Conservation (phyloP, 371 early-diverging fungal species). For the Mucor sp. region DNA sequence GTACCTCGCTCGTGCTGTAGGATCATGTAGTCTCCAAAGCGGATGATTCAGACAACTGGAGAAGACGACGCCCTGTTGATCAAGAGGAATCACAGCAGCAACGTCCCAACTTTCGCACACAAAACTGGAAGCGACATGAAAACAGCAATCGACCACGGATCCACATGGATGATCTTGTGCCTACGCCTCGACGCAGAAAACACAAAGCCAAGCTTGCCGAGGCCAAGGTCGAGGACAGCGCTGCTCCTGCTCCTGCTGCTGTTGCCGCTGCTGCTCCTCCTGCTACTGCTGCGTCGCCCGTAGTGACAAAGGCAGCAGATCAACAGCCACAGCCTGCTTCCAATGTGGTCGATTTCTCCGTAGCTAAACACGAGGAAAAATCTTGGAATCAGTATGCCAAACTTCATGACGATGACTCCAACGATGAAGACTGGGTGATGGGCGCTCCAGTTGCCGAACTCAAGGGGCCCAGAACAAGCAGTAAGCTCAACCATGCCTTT, state of each 20-base stretch:
- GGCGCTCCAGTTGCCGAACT: neutral
- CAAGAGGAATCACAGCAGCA: neutral
- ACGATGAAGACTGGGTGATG: neutral
- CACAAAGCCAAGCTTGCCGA: neutral
- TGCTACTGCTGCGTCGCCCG: neutral
- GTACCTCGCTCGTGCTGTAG: neutral
- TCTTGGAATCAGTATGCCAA: neutral
- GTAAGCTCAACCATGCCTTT: too few relatives aligned
- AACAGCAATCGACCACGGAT: neutral
- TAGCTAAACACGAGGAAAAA: neutral
- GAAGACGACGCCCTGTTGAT: neutral
- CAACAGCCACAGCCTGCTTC: too few relatives aligned
- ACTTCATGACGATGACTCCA: neutral
- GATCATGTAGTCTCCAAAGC: neutral
- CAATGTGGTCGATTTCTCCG: neutral
- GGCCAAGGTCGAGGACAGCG: neutral
- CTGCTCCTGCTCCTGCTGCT: neutral
- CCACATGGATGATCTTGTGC: neutral
- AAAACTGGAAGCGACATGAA: neutral
- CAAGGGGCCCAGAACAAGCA: neutral
- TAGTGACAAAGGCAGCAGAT: neutral
- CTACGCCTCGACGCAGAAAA: neutral
- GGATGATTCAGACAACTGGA: neutral
- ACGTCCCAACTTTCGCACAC: neutral
- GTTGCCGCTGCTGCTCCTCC: neutral